phyloP scores from a whole-genome alignment of 345 rosid species.

The Crucihimalaya himalaica region DNA sequence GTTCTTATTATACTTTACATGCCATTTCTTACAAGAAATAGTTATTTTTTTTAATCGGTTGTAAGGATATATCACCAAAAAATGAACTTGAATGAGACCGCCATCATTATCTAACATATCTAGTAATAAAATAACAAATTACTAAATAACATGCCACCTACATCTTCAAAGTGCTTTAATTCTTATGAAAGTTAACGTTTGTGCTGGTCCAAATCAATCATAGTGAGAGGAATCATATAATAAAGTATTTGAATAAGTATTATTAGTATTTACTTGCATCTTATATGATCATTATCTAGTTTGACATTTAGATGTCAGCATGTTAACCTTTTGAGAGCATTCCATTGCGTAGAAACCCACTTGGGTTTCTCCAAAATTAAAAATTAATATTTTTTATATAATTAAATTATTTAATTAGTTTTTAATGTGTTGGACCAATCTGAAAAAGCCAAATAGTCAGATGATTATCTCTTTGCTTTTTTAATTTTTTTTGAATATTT shows the following conservation, averaged over 20 bases:
- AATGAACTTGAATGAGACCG: background rate
- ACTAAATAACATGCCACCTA: constrained; percentile 17
- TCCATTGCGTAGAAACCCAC: too few species aligned
- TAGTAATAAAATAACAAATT: background rate
- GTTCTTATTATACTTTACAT: background rate
- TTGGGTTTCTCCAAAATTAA: too few species aligned
- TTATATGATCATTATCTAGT: background rate
- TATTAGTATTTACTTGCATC: background rate
- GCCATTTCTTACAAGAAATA: background rate
- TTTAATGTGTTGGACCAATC: too few species aligned
- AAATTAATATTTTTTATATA: too few species aligned
- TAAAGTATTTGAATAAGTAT: background rate
- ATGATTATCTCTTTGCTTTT: too few species aligned
- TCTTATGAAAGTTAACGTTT: background rate
- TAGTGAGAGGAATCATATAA: background rate
- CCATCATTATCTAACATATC: background rate
- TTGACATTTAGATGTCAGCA: constrained; percentile 1
- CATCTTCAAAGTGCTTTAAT: background rate
- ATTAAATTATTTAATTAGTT: too few species aligned
- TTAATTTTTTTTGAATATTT: too few species aligned
- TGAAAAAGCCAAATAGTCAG: too few species aligned
- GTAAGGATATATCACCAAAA: background rate
- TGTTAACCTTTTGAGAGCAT: background rate
- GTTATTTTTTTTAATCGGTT: background rate
- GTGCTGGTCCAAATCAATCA: constrained; percentile 11